Base-by-base conservation (phyloP, 768 basidiomycete species). In the Rickenella mellea region DNA sequence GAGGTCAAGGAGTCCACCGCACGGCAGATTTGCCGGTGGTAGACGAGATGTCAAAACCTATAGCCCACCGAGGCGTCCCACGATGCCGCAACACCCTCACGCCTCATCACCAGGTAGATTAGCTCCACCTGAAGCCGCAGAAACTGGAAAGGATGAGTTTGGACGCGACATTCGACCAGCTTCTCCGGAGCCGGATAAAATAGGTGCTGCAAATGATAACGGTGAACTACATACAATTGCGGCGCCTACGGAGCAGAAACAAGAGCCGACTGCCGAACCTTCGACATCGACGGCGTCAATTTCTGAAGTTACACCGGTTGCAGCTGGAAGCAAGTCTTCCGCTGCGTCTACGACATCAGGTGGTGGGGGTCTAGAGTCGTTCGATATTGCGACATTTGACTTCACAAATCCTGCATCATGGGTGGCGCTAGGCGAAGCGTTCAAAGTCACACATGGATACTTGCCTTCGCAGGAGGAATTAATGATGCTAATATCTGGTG, bases 341-440 rank as follows among this genome's bases (percentile, higher is more conserved):
- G 10, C 12, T 17, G 33, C 11, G 33, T 3, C 33, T 36, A 36
- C 33, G 24, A 11, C 63, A 41, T 64, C 61, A 35, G 38, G 11
- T 17, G 44, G 37, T n/a, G n/a, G n/a, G 48, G 78, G 80, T 53
- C 63, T 88, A 59, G 77, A 83, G 46, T 66, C 63, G 44, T 85
- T 89, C 71, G 73, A 87, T 65, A 65, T 76, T 51, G 55, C 71
- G 48, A 69, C 72, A 36, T 91, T 91, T 72, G 74, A 89, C 67
- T 78, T 76, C 42, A 79, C 80, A 22, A 68, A 73, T 32, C 73
- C 88, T 41, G 60, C 73, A 40, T 80, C 83, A 58, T 92, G 89
- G 89, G 78, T 82, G 66, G 71, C 74, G 43, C 73, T 92, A 45
- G 83, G 82, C 57, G 76, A 76, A 56, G 78, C 85, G 68, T 90